Evolutionary conservation across 345 rosid species (phyloP).

Genomic region (Cardamine chenopodiifolia): DNA sequence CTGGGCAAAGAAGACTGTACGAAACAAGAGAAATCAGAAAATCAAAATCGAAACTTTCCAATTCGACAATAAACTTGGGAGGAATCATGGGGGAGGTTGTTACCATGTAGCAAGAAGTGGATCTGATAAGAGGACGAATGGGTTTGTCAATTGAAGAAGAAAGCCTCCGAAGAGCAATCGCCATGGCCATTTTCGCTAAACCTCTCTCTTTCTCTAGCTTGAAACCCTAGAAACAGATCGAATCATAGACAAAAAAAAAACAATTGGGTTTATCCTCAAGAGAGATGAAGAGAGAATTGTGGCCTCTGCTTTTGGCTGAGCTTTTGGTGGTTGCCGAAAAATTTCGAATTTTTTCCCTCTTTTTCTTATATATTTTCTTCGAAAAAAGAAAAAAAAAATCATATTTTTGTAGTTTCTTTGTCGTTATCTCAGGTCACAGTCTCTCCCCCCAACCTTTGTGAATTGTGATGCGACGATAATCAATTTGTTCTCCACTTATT

Average conservation of each 20-base stretch:
- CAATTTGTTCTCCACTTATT: neutral
- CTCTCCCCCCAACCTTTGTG: slow-evolving; percentile 35
- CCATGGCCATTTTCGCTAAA: slow-evolving; percentile 68
- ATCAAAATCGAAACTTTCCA: neutral
- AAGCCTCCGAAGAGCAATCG: slow-evolving; percentile 94
- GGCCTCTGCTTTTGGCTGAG: slow-evolving; percentile 46
- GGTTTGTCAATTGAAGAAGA: slow-evolving; percentile 82
- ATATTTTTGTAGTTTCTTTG: slow-evolving; percentile 1
- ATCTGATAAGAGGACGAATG: slow-evolving; percentile 72
- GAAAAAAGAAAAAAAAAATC: neutral
- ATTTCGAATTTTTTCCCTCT: slow-evolving; percentile 27
- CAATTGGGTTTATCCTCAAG: slow-evolving; percentile 29
- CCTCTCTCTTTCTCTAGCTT: slow-evolving; percentile 21
- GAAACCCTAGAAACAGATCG: slow-evolving; percentile 37
- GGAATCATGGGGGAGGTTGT: neutral
- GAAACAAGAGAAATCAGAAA: slow-evolving; percentile 22
- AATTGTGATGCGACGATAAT: slow-evolving; percentile 12
- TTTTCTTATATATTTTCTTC: slow-evolving; percentile 18
- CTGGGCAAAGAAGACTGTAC: slow-evolving; percentile 85
- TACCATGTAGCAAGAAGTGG: slow-evolving; percentile 72
- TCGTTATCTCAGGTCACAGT: slow-evolving; percentile 28
- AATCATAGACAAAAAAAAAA: no score
- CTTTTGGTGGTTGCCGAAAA: slow-evolving; percentile 50
- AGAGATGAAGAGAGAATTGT: slow-evolving; percentile 33
- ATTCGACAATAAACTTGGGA: neutral